Base-by-base conservation (phyloP, 257 asterid genomes). In the Apocynum venetum region DNA sequence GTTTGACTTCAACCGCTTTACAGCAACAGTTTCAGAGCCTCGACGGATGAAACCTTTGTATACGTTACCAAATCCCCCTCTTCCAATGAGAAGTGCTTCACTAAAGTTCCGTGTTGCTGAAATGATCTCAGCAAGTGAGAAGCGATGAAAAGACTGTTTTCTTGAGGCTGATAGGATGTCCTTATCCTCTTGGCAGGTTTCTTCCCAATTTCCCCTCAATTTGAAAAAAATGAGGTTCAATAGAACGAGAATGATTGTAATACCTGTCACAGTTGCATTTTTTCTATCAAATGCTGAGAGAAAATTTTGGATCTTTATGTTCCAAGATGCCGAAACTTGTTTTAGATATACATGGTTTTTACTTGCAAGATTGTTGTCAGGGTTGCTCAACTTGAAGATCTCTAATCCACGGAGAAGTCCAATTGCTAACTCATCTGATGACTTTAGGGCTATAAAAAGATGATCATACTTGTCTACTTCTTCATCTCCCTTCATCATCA, bases 321-420 rank as follows among this genome's bases (percentile, higher is more conserved):
- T 76, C 43, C 61, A 70, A 69, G 65, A 71, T 0, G 51, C 0
- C 0, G 66, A n/a, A 8, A 51, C 36, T n/a, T 12, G 17, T 59
- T 19, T 49, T 3, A 20, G 46, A 13, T 1, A 2, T 17, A 11
- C 0, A 47, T 59, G 40, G 43, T 44, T 69, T 43, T 73, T 56
- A n/a, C 72, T 51, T 2, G 77, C 83, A 2, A 80, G 57, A 80
- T 59, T 75, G 55, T 80, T 75, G 2, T 76, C 80, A 61, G 20
- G 41, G 52, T 75, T 76, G 69, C 83, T 80, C 77, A 80, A 70
- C 77, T 80, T 80, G 80, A 80, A 59, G 40, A 76, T 76, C 63
- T 80, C 83, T 20, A 80, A 31, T 49, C 83, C 83, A 40, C 25
- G 77, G 3, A 75, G 77, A 46, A 75, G 73, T 52, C 56, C 68